Percentiles rank a stretch among this genome's conserved stretches.
Evolutionary conservation across 2,329 filamentous ascomycete genomes (phyloP).

Genomic region (Ophiostoma sp.): DNA sequence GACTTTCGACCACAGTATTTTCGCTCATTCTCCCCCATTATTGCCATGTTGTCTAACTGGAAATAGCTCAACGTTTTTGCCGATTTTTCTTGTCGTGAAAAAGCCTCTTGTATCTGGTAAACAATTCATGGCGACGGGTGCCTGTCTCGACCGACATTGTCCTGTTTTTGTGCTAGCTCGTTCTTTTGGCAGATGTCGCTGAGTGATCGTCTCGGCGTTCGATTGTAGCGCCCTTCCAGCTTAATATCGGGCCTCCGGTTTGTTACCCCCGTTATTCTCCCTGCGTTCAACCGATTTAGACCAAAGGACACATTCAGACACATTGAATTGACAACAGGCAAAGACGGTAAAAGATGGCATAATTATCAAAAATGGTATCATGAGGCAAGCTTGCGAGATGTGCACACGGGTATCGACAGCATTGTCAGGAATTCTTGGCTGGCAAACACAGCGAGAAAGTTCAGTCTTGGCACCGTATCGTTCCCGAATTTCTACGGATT

Average conservation of each 20-base stretch:
- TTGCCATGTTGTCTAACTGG: background rate
- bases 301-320: too few species aligned
- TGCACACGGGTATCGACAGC: too few species aligned
- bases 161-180: background rate
- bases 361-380: too few species aligned
- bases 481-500: too few species aligned
- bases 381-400: too few species aligned
- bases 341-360: too few species aligned
- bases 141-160: background rate
- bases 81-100: background rate
- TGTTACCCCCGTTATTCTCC: background rate
- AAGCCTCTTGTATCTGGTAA: background rate
- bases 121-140: background rate
- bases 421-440: too few species aligned
- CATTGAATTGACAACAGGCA: background rate
- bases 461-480: too few species aligned
- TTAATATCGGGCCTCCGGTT: background rate
- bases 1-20: background rate
- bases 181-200: background rate
- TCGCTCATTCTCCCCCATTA: background rate
- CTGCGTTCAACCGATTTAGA: background rate
- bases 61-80: background rate
- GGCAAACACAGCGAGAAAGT: too few species aligned
- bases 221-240: background rate
- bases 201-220: conserved; percentile 2